Conservation (phyloP, 352 stramenopile species). For the Phytophthora citrophthora region DNA sequence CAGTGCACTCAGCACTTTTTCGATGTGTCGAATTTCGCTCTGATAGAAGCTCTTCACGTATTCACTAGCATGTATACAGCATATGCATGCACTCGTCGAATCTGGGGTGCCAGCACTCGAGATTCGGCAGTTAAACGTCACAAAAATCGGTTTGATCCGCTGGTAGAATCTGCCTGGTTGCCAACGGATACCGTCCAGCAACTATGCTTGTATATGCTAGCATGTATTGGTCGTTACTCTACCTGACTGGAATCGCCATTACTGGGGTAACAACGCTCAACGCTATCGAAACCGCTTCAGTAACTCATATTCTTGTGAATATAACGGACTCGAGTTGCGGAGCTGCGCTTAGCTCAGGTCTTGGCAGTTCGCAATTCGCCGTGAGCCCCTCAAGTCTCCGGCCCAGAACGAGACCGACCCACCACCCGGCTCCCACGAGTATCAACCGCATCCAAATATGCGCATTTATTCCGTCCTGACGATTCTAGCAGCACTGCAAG, state of each 20-base stretch:
- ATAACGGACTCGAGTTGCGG: conserved; percentile 14
- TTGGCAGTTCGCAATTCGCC: conserved; percentile 26
- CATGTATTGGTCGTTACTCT: conserved; percentile 6
- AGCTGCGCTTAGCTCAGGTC: not conserved
- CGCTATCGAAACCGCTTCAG: conserved; percentile 13
- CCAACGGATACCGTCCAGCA: conserved; percentile 5
- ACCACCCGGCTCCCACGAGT: conserved; percentile 11
- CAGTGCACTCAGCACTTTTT: no score
- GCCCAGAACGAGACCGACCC: conserved; percentile 15
- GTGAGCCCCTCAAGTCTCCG: conserved; percentile 20
- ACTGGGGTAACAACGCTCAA: conserved; percentile 8
- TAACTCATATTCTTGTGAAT: conserved; percentile 2
- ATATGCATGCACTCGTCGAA: not conserved
- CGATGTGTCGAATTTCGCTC: no score
- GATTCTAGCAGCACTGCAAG: conserved; percentile 26
- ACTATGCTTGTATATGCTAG: no score
- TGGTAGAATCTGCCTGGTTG: conserved; percentile 1
- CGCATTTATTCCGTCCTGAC: conserved; percentile 24
- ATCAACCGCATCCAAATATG: conserved; percentile 9
- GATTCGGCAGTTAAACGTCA: conserved; percentile 19
- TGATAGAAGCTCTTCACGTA: no score
- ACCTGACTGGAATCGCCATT: not conserved
- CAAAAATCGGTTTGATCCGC: conserved; percentile 6
- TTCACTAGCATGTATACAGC: no score
- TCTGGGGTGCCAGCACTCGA: not conserved